Base-by-base conservation (phyloP, 768 basidiomycete genomes). In the Harrya chromipes region DNA sequence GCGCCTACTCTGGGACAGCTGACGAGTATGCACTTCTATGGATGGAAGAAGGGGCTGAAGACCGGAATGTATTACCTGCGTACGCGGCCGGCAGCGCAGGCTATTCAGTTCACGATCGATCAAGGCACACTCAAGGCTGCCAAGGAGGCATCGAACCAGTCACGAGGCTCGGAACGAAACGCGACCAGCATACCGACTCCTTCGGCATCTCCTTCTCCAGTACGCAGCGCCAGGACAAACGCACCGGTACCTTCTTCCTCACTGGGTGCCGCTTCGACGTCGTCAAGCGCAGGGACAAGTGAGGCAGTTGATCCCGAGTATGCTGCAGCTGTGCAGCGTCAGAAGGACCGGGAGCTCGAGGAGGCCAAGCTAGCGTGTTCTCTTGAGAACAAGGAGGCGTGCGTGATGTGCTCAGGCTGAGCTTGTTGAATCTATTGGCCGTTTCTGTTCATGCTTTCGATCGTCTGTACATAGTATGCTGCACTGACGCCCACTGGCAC, bases 1-100 rank as follows among this genome's bases (percentile, higher is more conserved):
- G 75, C 86, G 34, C 95, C 95, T 26, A 92, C 92, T 4, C 75
- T 85, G 50, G 91, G 91, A 9, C 95, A 99, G 69, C 76, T 99
- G 54, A 94, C 93, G 34, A 89, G 86, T 53, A 94, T 94, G 92
- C 93, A 94, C 70, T 95, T 94, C 77, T 97, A 97, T 66, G 97
- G 94, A n/a, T 98, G 97, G 97, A 95, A 95, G 81, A 92, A 92
- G 73, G 97, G 97, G 29, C 73, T 99, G 64, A 99, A 99, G 53
- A 99, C 97, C 1, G 97, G 95, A 58, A 94, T 95, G 90, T 94
- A 93, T 73, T 98, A 99, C 71, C 79, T 99, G 43, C 83, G 97
- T 47, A 97, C 97, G 31, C 82, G 91, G 45, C 91, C 97, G 5
- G 94, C 94, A 9, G 90, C 92, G 12, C 87, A 92, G 63, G 97